Evolutionary conservation across 257 asterid species (phyloP).

Genomic region (Craterostigma plantagineum): DNA sequence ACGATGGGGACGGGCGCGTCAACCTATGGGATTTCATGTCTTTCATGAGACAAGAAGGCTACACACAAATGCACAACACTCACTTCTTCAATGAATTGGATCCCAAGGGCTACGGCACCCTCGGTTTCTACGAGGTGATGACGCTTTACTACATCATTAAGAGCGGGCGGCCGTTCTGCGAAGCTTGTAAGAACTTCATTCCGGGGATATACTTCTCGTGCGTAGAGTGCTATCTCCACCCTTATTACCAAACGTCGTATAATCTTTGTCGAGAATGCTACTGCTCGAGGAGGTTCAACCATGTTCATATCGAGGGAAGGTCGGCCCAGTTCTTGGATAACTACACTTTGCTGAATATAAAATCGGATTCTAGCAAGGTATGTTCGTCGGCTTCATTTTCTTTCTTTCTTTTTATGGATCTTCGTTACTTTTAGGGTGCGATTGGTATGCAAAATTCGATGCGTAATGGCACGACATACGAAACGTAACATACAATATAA

Average conservation of each 20-base stretch:
- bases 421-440: no score
- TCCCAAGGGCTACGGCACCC: conserved; percentile 9
- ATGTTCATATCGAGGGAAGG: conserved; percentile 1
- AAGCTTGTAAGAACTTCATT: conserved; percentile 7
- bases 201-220: conserved; percentile 10
- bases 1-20: conserved; percentile 7
- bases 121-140: conserved; percentile 10
- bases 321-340: conserved; percentile 9
- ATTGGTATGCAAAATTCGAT: no score
- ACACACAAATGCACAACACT: conserved; percentile 3
- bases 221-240: conserved; percentile 3
- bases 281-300: neutral
- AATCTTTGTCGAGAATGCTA: conserved; percentile 8
- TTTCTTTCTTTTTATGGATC: no score
- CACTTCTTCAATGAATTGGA: conserved; percentile 6
- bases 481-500: no score
- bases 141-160: conserved; percentile 6
- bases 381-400: no score
- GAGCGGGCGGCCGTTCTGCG: conserved; percentile 11
- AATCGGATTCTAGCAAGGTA: no score
- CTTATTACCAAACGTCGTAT: neutral
- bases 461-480: no score
- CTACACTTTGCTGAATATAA: conserved; percentile 5
- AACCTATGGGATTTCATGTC: conserved; percentile 8
- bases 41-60: conserved; percentile 8